phyloP scores from a whole-genome alignment of 2,329 filamentous ascomycete species.

The Ophiostoma novo-ulmi region DNA sequence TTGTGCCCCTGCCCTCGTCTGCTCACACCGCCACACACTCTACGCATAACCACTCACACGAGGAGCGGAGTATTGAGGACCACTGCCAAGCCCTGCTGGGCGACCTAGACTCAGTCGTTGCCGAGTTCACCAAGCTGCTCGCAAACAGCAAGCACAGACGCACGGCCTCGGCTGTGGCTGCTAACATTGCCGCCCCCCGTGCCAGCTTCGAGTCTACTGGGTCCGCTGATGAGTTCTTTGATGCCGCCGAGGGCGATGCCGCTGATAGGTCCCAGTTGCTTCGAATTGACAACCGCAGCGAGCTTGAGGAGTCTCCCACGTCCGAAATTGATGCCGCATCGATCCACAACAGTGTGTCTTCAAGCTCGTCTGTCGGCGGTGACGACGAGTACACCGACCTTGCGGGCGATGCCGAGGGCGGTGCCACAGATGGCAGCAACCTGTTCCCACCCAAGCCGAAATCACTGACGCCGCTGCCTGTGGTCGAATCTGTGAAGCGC shows the following conservation, averaged over 20 bases:
- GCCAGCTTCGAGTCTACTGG: slow-evolving; percentile 71
- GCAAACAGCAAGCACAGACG: slow-evolving; percentile 74
- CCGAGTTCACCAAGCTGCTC: slow-evolving; percentile 74
- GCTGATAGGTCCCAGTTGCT: slow-evolving; percentile 34
- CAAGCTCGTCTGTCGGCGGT: slow-evolving; percentile 55
- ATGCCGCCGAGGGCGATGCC: slow-evolving; percentile 63
- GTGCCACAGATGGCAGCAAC: slow-evolving; percentile 36
- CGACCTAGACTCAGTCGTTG: slow-evolving; percentile 77
- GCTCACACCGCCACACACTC: background rate
- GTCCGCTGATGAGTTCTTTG: slow-evolving; percentile 86
- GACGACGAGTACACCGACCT: slow-evolving; percentile 44
- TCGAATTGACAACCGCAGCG: slow-evolving; percentile 25
- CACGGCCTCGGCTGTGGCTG: slow-evolving; percentile 44
- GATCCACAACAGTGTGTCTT: slow-evolving; percentile 61
- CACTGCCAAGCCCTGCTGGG: slow-evolving; percentile 77
- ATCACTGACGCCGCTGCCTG: slow-evolving; percentile 69
- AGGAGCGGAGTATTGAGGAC: slow-evolving; percentile 67
- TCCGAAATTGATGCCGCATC: slow-evolving; percentile 50
- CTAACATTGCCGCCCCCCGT: slow-evolving; percentile 36
- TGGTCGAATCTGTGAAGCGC: slow-evolving; percentile 59
- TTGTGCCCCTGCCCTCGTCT: slow-evolving; percentile 34
- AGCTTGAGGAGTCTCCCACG: slow-evolving; percentile 38
- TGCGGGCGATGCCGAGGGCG: slow-evolving; percentile 31
- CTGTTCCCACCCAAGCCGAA: slow-evolving; percentile 75
- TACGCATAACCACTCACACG: slow-evolving; percentile 35